Evolutionary conservation across 2,329 filamentous ascomycete genomes (phyloP), one percentile per base, ranked within the genome.

Genomic region (Emericellopsis cladophorae): DNA sequence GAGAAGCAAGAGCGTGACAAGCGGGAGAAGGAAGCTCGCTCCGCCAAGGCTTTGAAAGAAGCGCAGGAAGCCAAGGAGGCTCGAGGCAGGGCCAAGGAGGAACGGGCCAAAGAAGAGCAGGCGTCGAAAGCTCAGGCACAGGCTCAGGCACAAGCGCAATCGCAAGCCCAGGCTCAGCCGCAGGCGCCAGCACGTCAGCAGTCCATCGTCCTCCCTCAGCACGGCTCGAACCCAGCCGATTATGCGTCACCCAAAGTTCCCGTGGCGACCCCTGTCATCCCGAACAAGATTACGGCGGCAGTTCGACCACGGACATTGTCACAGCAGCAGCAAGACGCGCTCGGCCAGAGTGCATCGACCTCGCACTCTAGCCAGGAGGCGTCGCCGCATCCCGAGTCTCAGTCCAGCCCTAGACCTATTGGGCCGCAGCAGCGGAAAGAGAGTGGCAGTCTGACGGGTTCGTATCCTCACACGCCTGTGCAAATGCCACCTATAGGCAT

Each of bases 211-310:
- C 55, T 76, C 48, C 79, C 78, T 47, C 70, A 79, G 40, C 80
- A 81, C 47, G 69, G 74, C 36, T 59, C 73, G 37, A 70, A 70
- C 44, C 64, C 70, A 41, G 66, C 74, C 26, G 70, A 65, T 44
- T 72, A 81, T 47, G 76, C 79, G 37, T 95, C 90, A 14, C 90
- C 90, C 7, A 85, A 87, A 55, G 74, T 90, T 39, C 67, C 81
- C 23, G 70, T 86, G 45, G 83, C 84, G 9, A 92, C 85, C 29
- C 90, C 92, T 7, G 26, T 29, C 12, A 81, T 79, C 22, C 64
- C 94, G 37, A 80, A 88, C 11, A 95, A 95, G 57, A 80, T 81
- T 16, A 79, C 87, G 5, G 89, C 85, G 11, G 85, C 88, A 8
- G 81, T 79, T 48, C 82, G 84, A 46, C 74, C 79, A 31, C 79